Base-by-base conservation (phyloP, 2,329 filamentous ascomycete genomes). In the Verticillium tricorpus region DNA sequence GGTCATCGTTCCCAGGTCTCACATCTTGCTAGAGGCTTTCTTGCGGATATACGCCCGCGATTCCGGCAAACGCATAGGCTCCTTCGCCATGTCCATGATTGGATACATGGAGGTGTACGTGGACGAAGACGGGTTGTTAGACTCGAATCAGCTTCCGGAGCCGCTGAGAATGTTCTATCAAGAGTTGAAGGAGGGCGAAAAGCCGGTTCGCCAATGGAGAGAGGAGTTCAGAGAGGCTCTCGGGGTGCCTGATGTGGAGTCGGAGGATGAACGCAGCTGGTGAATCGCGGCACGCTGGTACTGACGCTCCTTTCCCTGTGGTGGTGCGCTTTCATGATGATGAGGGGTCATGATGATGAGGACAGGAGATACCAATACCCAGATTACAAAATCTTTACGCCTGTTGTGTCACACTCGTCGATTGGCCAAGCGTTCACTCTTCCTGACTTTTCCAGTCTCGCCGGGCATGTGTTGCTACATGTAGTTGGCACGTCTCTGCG, bases 1-100 rank as follows among this genome's bases (percentile, higher is more conserved):
- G 8, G 62, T 70, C 11, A 40, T 70, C 37, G 67, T 65, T 9
- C 64, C 57, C 34, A 67, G 61, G 55, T 59, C 67, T 15, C 67
- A 70, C 59, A 56, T 69, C 9, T 60, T 71, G 5, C 28, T 70
- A 19, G 69, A 71, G 37, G 68, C 67, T 14, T 69, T 66, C 37
- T 56, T 71, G 57, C 67, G 68, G 5, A 31, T 69, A 15, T 68
- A 68, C 50, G 68, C 65, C 3, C 69, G 67, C 25, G 67, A 70
- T 57, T 56, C 32, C 2, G 67, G 61, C 9, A 67, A 61, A 57
- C 60, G 58, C 8, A 34, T 65, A 8, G 67, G 69, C 31, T 57
- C 52, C 3, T 67, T 69, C 57, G 64, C 56, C 6, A 63, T 69
- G 39, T 12, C 62, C 19, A 70, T 69, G 69, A 66, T 70, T 39